Conservation (phyloP, 768 basidiomycete species). For the Boletus sp. region DNA sequence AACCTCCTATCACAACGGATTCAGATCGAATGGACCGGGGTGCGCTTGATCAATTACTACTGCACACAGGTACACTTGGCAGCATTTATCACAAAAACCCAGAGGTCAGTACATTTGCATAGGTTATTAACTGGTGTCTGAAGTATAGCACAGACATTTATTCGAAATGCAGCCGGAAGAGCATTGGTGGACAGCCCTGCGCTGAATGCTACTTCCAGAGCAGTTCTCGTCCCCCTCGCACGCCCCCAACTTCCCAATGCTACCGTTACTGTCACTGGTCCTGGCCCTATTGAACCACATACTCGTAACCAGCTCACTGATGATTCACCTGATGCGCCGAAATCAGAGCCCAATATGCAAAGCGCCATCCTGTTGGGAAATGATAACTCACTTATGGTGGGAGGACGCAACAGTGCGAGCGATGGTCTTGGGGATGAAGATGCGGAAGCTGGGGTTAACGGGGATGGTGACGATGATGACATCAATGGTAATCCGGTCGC, state of each 20-base stretch:
- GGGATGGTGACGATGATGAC: conserved; percentile 43
- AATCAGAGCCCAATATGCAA: conserved; percentile 34
- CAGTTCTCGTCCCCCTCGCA: conserved; percentile 62
- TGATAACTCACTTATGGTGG: conserved; percentile 8
- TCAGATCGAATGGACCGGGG: conserved; percentile 97
- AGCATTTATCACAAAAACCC: conserved; percentile 99
- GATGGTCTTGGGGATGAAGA: conserved; percentile 27
- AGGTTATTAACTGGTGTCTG: conserved; percentile 6
- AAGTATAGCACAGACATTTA: conserved; percentile 69
- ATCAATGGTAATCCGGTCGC: conserved; percentile 29
- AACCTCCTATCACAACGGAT: conserved; percentile 97
- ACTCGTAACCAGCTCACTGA: conserved; percentile 28
- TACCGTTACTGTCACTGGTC: conserved; percentile 54
- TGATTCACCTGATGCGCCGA: conserved; percentile 22
- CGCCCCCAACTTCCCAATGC: conserved; percentile 48
- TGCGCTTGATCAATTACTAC: conserved; percentile 87
- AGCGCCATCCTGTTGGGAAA: conserved; percentile 18
- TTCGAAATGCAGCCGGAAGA: conserved; percentile 82
- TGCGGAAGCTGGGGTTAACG: conserved; percentile 25
- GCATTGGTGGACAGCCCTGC: conserved; percentile 87
- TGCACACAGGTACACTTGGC: conserved; percentile 91
- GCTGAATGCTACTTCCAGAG: conserved; percentile 76
- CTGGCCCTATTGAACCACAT: conserved; percentile 40
- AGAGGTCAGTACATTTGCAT: conserved; percentile 51
- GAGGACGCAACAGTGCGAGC: conserved; percentile 1